Evolutionary conservation across 495 filamentous ascomycete genomes (phyloP), one percentile per base, ranked within the genome.

Genomic region (Corynascus novoguineensis): DNA sequence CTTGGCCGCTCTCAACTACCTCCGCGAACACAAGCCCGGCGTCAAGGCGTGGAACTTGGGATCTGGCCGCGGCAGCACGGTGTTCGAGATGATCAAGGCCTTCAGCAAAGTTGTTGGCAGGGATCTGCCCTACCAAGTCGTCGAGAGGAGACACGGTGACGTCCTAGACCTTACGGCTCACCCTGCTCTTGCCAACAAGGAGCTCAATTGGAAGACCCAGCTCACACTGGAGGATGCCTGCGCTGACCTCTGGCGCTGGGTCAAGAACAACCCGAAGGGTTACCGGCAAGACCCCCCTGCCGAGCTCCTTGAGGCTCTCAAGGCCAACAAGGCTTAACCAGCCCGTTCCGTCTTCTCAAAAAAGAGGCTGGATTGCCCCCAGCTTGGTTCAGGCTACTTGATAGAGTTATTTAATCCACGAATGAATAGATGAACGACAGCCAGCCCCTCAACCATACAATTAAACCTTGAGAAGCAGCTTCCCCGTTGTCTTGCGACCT

Each of bases 21-120:
- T 98, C 38, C 87, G 87, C 61, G 79, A 87, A 53, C 79, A 92
- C 68, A 87, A 95, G 68, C 95, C 95, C 40, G 93, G 93, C 57
- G 90, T 96, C 48, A 84, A 88, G 56, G 92, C 92, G 55, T 98
- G 95, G 95, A 98, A 98, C 76, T 70, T 98, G 55, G 93, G 93
- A 22, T 96, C 91, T n/a, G 93, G 93, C 35, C 87, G 85, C 65
- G 93, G 93, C 58, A 91, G 86, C 72, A 97, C 95, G 11, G 93
- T 98, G 32, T 92, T 90, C 71, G 90, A 98, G 67, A 98, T 98
- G 82, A 86, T 98, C 81, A 88, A 88, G 53, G 90, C 95, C 57
- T 98, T 98, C 78, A 88, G 84, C 68, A 73, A 81, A 34, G 89
- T 89, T 31, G 89, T 96, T 27, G 92, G 93, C 52, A 83, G 81